Percentiles rank a stretch among this genome's conserved stretches.
Evolutionary conservation across 2,329 filamentous ascomycete genomes (phyloP).

Genomic region (Aspergillus cejpii): DNA sequence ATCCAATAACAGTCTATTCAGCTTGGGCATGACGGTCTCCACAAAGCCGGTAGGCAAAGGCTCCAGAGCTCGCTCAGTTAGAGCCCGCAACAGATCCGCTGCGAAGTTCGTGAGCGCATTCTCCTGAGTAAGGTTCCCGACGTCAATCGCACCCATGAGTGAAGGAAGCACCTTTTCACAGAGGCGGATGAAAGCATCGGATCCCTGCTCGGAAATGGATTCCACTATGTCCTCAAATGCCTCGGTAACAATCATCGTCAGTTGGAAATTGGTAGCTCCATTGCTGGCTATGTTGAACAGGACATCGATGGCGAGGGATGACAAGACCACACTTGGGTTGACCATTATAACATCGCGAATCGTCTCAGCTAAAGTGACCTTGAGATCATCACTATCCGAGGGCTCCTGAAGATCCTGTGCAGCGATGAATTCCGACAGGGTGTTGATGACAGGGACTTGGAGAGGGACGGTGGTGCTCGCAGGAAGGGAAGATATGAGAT

Average conservation of each 20-base stretch:
- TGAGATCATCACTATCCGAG: constrained; percentile 81
- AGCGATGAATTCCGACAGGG: constrained; percentile 66
- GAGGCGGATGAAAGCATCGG: constrained; percentile 66
- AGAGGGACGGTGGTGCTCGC: constrained; percentile 46
- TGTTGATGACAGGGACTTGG: constrained; percentile 56
- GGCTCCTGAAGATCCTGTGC: constrained; percentile 75
- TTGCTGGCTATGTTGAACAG: constrained; percentile 86
- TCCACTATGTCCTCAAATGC: constrained; percentile 82
- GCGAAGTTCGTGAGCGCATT: constrained; percentile 73
- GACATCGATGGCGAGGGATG: constrained; percentile 64
- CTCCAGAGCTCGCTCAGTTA: constrained; percentile 74
- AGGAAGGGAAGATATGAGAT: constrained; percentile 53
- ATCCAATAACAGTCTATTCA: constrained; percentile 73
- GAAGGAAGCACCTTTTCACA: constrained; percentile 83
- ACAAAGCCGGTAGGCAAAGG: constrained; percentile 85
- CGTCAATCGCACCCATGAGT: constrained; percentile 80
- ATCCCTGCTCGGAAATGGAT: constrained; percentile 56
- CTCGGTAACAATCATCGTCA: constrained; percentile 80
- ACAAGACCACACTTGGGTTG: constrained; percentile 67
- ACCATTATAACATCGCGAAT: constrained; percentile 75
- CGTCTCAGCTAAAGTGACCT: constrained; percentile 83
- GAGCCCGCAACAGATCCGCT: constrained; percentile 70
- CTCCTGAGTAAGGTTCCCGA: constrained; percentile 77
- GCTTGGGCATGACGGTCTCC: constrained; percentile 74
- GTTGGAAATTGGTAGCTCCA: constrained; percentile 83